A percentile compares a stretch with the other conserved stretches of the same genome.
phyloP scores from a whole-genome alignment of 306 rosid species.

The Rosa lucieae region DNA sequence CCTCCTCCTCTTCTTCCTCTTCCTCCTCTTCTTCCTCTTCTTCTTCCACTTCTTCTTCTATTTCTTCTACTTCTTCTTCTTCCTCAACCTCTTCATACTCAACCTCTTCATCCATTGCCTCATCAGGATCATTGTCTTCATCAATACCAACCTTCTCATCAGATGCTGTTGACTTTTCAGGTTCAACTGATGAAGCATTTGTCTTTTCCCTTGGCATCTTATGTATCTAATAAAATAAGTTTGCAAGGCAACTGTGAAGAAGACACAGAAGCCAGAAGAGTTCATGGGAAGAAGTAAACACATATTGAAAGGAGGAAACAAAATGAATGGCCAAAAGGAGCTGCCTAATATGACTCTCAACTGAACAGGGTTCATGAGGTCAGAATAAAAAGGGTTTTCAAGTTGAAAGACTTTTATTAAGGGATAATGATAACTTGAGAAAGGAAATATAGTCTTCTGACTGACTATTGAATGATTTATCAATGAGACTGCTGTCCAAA shows the following conservation, averaged over 20 bases:
- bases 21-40: constrained; percentile 52
- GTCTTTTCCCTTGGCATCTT: constrained; percentile 80
- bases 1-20: constrained; percentile 49
- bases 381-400: constrained; percentile 49
- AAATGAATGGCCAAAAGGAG: constrained; percentile 74
- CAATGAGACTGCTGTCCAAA: constrained; percentile 37
- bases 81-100: constrained; percentile 93
- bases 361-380: constrained; percentile 53
- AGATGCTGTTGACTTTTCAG: constrained; percentile 63
- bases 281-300: constrained; percentile 89
- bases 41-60: constrained; percentile 58
- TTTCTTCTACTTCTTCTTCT: constrained; percentile 76
- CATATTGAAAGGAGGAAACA: constrained; percentile 81
- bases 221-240: constrained; percentile 66
- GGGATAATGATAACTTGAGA: constrained; percentile 56
- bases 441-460: constrained; percentile 35
- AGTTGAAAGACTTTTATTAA: constrained; percentile 43
- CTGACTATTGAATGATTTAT: constrained; percentile 29
- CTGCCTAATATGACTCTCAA: constrained; percentile 55
- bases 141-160: constrained; percentile 77
- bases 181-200: constrained; percentile 64
- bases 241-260: constrained; percentile 95
- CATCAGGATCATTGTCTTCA: constrained; percentile 74
- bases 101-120: constrained; percentile 73
- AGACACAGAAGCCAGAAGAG: constrained; percentile 98